These are phyloP conservation scores for Penicillium sumatraense DNA, from an alignment of 2,329 filamentous ascomycete species.

Conservation along the genomic window DNA sequence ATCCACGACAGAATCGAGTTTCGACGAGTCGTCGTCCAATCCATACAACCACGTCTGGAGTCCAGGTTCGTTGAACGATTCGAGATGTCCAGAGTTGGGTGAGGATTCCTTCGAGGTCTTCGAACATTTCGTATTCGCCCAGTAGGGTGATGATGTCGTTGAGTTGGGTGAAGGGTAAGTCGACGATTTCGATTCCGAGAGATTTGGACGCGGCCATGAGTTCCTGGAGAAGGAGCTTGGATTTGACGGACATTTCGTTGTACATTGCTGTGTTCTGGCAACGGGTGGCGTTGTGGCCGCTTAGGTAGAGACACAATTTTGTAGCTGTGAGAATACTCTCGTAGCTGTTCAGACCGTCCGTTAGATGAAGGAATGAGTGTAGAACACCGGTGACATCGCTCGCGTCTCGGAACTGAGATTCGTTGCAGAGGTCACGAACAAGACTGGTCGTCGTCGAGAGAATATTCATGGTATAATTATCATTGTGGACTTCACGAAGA, in stretches of 20 bases:
- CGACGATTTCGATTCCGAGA: conserved; percentile 38
- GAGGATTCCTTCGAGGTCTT: conserved; percentile 46
- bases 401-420: conserved; percentile 37
- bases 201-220: conserved; percentile 36
- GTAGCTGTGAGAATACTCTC: conserved; percentile 42
- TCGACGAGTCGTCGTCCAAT: conserved; percentile 59
- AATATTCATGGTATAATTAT: conserved; percentile 38
- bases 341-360: conserved; percentile 35
- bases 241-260: conserved; percentile 37
- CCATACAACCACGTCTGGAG: conserved; percentile 52
- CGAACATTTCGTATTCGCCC: conserved; percentile 44
- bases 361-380: conserved; percentile 40
- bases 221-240: conserved; percentile 39
- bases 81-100: conserved; percentile 53
- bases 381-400: conserved; percentile 39
- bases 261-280: conserved; percentile 32
- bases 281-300: conserved; percentile 37
- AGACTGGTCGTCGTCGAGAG: conserved; percentile 31
- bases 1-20: conserved; percentile 56
- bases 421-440: conserved; percentile 36
- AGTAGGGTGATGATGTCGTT: conserved; percentile 44
- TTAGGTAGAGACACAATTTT: conserved; percentile 43
- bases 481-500: conserved; percentile 34
- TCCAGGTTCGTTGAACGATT: conserved; percentile 52
- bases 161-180: conserved; percentile 40